phyloP scores from a whole-genome alignment of 116 monocot species.

The Posidonia oceanica region DNA sequence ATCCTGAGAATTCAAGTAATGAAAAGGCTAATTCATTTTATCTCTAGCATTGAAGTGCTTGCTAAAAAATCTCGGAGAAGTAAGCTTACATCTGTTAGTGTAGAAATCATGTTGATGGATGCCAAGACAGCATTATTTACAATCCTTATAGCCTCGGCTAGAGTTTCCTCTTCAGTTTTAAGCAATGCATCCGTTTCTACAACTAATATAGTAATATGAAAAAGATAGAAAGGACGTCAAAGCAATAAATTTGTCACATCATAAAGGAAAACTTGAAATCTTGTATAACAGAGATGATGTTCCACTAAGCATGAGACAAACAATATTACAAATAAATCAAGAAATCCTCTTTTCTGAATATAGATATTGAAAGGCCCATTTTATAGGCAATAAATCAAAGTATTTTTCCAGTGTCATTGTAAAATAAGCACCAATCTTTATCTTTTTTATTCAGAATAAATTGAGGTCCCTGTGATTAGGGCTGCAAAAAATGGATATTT shows the following conservation, averaged over 20 bases:
- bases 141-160: constrained; percentile 81
- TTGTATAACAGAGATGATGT: no score
- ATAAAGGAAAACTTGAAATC: not conserved
- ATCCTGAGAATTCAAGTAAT: constrained; percentile 28
- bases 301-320: no score
- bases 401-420: no score
- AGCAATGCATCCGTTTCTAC: constrained; percentile 75
- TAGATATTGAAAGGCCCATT: no score
- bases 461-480: no score
- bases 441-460: no score
- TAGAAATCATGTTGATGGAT: constrained; percentile 51
- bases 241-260: not conserved
- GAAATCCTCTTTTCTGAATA: no score
- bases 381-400: no score
- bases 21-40: not conserved
- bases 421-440: no score
- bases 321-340: no score
- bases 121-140: constrained; percentile 70
- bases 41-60: constrained; percentile 2
- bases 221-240: not conserved
- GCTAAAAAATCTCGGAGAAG: constrained; percentile 2
- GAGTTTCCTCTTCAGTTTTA: constrained; percentile 58
- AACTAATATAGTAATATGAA: constrained; percentile 19
- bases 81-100: constrained; percentile 55
- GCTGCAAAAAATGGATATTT: no score